These are phyloP conservation scores for Coix lacrymajobi DNA, from an alignment of 176 grass and related monocot species.

Conservation along the genomic window DNA sequence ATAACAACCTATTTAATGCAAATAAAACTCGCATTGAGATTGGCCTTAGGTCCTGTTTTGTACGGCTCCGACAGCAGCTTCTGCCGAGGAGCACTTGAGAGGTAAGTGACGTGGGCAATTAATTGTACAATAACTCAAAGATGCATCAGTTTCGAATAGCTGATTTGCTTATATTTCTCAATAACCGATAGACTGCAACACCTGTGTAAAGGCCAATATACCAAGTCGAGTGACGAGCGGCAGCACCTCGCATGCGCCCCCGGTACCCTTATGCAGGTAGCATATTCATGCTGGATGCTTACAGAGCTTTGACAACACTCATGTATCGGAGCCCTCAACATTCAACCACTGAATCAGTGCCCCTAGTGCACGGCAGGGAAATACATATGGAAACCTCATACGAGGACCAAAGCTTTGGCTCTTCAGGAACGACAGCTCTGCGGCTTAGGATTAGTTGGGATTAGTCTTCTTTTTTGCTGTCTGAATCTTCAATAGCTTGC, in stretches of 20 bases:
- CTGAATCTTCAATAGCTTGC: slow-evolving; percentile 60
- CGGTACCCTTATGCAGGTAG: not conserved
- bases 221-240: not conserved
- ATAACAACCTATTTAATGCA: no score
- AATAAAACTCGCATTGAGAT: no score
- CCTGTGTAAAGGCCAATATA: not conserved
- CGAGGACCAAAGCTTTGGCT: not conserved
- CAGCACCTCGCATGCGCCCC: not conserved
- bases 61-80: no score
- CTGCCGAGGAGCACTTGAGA: no score
- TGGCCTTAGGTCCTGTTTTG: no score
- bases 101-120: not conserved
- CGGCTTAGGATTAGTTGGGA: not conserved
- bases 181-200: not conserved
- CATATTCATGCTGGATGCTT: not conserved
- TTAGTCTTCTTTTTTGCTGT: slow-evolving; percentile 82
- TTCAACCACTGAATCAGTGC: not conserved
- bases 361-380: not conserved
- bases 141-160: not conserved
- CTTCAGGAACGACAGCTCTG: not conserved
- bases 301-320: not conserved
- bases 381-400: not conserved
- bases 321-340: not conserved
- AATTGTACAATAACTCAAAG: not conserved
- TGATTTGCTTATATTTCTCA: slow-evolving; percentile 17